Evolutionary conservation across 441 rosid genomes (phyloP), one percentile per base, ranked within the genome.

Genomic region (Adansonia gregorii): DNA sequence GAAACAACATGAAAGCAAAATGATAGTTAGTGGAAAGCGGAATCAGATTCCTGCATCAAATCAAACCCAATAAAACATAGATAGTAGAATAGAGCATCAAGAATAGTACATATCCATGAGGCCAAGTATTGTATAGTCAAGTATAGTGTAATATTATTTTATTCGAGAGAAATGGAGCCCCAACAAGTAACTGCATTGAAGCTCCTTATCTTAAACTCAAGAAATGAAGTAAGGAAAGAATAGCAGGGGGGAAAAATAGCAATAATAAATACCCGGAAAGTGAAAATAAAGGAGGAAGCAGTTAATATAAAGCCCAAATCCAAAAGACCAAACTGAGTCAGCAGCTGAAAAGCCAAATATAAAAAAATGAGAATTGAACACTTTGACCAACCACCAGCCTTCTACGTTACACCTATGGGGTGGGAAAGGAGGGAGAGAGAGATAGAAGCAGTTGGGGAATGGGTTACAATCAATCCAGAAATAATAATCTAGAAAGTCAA

Each of bases 1-100:
- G 15, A 19, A 77, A 58, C 49, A 75, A 75, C 17, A 31, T 64
- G 66, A 56, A 68, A 3, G 15, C 17, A 52, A 35, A 15, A 76
- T 51, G 46, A 69, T 55, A 51, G 59, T 11, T 67, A 55, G 68
- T 69, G 75, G 48, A 56, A 54, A 75, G 20, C 56, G 77, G 87
- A 80, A 83, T 78, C 66, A 78, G 82, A 82, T 84, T 77, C 85
- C 78, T 48, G 55, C 54, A 66, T 48, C 9, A 78, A 63, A 43
- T 63, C 15, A 24, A 70, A 58, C 27, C 35, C 48, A 55, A 67
- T 20, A 27, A 8, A 5, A n/a, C 31, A 54, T 8, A 55, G 15
- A 54, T 5, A 55, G 10, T 41, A 59, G 31, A 11, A 51, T 4
- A 46, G 64, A 55, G 17, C 9, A 17, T 17, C 43, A 6, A 54